Evolutionary conservation across 2,329 filamentous ascomycete genomes (phyloP).

Genomic region (Pyrenophora graminea): DNA sequence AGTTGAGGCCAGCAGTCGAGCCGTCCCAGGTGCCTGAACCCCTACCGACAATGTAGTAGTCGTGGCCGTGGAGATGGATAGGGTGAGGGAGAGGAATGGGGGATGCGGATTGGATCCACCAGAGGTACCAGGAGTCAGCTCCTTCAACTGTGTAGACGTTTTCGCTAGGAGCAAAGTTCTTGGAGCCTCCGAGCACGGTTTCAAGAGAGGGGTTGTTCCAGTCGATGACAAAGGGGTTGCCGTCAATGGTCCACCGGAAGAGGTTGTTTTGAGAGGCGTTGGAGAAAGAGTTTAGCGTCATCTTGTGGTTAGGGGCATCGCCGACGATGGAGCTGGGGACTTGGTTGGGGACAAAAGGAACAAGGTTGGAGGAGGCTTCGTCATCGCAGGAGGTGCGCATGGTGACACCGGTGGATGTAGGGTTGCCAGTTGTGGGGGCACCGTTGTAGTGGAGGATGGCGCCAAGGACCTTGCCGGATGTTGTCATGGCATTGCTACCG

Average conservation of each 20-base stretch:
- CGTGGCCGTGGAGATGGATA: conserved; percentile 49
- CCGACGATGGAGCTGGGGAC: conserved; percentile 45
- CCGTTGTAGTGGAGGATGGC: conserved; percentile 48
- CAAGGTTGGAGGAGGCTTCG: conserved; percentile 38
- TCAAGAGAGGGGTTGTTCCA: conserved; percentile 52
- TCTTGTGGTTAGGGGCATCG: conserved; percentile 28
- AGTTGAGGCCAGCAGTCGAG: conserved; percentile 36
- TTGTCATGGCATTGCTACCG: conserved; percentile 32
- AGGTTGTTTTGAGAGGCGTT: conserved; percentile 43
- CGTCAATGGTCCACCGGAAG: conserved; percentile 51
- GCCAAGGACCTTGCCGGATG: conserved; percentile 41
- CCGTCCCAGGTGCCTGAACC: conserved; percentile 45
- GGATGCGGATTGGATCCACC: conserved; percentile 52
- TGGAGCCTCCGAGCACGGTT: conserved; percentile 46
- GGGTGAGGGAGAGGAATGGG: conserved; percentile 45
- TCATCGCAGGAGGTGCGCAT: conserved; percentile 47
- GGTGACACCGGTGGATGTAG: conserved; percentile 38
- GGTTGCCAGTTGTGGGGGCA: conserved; percentile 37
- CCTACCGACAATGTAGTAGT: conserved; percentile 49
- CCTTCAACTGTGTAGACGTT: conserved; percentile 38
- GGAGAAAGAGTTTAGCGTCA: conserved; percentile 37
- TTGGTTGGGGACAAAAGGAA: conserved; percentile 47
- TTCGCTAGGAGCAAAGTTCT: conserved; percentile 27
- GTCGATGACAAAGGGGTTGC: conserved; percentile 46
- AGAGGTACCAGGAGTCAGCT: conserved; percentile 50